These are phyloP conservation scores for Dicorynia guianensis DNA, from an alignment of 306 rosid genomes.

Conservation along the genomic window DNA sequence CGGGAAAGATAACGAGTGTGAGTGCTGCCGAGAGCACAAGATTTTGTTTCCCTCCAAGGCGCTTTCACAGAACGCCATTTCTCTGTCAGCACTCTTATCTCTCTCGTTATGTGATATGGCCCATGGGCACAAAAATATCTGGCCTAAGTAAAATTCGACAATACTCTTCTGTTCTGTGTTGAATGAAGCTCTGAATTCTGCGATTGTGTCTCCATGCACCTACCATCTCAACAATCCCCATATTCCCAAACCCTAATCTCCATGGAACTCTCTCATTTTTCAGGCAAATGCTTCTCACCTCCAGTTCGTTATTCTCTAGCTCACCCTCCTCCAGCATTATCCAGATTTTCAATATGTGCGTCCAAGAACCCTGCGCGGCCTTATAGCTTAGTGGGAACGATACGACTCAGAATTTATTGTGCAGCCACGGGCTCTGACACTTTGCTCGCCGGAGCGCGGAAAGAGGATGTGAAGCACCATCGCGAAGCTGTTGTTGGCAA, in stretches of 20 bases:
- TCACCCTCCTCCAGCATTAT: constrained; percentile 44
- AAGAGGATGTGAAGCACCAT: constrained; percentile 47
- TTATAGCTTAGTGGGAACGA: constrained; percentile 26
- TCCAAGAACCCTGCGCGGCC: constrained; percentile 28
- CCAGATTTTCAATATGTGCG: constrained; percentile 47
- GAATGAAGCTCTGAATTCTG: no score
- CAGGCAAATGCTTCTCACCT: constrained; percentile 52
- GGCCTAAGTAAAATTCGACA: no score
- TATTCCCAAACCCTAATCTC: constrained; percentile 47
- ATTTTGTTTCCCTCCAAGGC: no score
- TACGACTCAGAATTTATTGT: constrained; percentile 46
- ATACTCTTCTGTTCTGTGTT: no score
- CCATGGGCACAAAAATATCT: no score
- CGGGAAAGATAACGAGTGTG: no score
- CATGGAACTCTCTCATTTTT: constrained; percentile 65
- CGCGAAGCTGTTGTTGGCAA: constrained; percentile 46
- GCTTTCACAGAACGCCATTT: no score
- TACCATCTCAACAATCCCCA: neutral
- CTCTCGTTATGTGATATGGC: no score
- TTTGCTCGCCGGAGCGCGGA: constrained; percentile 60
- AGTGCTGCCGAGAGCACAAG: no score
- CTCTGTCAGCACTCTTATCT: no score
- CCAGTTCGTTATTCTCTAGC: constrained; percentile 47
- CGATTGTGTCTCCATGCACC: no score
- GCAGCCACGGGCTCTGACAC: constrained; percentile 74